phyloP scores from a whole-genome alignment of 495 filamentous ascomycete genomes.

The Cryomyces antarcticus region DNA sequence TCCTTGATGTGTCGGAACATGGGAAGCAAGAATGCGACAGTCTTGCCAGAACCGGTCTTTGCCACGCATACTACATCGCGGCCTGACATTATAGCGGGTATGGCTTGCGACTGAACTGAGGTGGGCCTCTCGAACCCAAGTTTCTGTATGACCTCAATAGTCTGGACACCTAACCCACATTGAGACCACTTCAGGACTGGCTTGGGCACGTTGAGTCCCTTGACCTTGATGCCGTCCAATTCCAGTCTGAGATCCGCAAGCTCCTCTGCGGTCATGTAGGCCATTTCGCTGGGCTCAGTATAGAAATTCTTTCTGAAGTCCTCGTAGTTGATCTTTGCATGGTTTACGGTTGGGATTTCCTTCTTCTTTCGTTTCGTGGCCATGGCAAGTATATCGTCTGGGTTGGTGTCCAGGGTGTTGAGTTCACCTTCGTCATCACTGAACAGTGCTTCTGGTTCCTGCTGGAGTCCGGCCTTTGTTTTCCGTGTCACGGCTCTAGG shows the following conservation, averaged over 20 bases:
- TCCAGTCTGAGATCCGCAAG: constrained; percentile 62
- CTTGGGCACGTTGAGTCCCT: constrained; percentile 68
- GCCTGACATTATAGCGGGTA: constrained; percentile 90
- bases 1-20: constrained; percentile 98
- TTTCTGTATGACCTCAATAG: constrained; percentile 66
- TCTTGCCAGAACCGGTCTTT: constrained; percentile 98
- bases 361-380: constrained; percentile 91
- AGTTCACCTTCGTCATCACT: constrained; percentile 59
- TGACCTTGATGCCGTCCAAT: constrained; percentile 86
- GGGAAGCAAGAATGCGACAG: constrained; percentile 79
- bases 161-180: constrained; percentile 70
- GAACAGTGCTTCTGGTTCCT: constrained; percentile 69
- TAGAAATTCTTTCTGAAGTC: constrained; percentile 88
- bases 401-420: constrained; percentile 49
- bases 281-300: constrained; percentile 66
- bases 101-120: constrained; percentile 84
- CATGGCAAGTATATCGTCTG: constrained; percentile 72
- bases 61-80: constrained; percentile 92
- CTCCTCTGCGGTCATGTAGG: constrained; percentile 72
- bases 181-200: constrained; percentile 95
- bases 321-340: constrained; percentile 65
- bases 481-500: neutral
- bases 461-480: constrained; percentile 25
- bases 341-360: constrained; percentile 72
- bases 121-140: constrained; percentile 81